A percentile compares a stretch with the other conserved stretches of the same genome.
These are phyloP conservation scores for Pythium sp. DNA, from an alignment of 352 stramenopile species.

Conservation along the genomic window DNA sequence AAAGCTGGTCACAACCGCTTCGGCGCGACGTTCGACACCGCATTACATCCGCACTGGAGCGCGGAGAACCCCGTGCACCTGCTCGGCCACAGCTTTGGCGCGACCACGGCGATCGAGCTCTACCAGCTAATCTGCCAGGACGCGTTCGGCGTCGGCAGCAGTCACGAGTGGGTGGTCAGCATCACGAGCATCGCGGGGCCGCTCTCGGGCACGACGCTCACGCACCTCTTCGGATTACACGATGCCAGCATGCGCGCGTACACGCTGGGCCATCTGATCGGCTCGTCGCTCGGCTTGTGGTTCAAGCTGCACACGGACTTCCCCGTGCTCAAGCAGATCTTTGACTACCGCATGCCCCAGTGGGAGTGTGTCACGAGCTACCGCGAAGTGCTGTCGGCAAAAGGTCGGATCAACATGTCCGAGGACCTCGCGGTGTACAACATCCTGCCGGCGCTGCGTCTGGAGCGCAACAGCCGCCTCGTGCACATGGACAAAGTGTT, in stretches of 20 bases:
- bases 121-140: conserved; percentile 31
- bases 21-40: not conserved
- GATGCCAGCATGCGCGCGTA: not conserved
- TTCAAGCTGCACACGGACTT: conserved; percentile 24
- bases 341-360: conserved; percentile 32
- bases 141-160: conserved; percentile 23
- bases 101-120: conserved; percentile 29
- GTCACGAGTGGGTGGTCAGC: conserved; percentile 16
- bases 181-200: conserved; percentile 6
- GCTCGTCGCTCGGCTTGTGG: conserved; percentile 17
- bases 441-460: conserved; percentile 14
- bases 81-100: conserved; percentile 27
- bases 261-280: not conserved
- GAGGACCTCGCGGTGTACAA: conserved; percentile 1
- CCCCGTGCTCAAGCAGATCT: conserved; percentile 22
- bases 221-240: conserved; percentile 1
- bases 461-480: conserved; percentile 46
- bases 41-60: conserved; percentile 8
- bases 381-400: conserved; percentile 21
- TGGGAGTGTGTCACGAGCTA: conserved; percentile 22
- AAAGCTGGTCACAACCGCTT: not conserved
- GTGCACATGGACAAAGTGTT: conserved; percentile 57
- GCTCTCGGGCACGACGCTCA: conserved; percentile 5
- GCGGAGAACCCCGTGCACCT: conserved; percentile 25
- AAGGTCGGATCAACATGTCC: conserved; percentile 13